A percentile compares a stretch with the other conserved stretches of the same genome.
phyloP scores from a whole-genome alignment of 352 stramenopile species.

The Globisporangium sylvaticum region DNA sequence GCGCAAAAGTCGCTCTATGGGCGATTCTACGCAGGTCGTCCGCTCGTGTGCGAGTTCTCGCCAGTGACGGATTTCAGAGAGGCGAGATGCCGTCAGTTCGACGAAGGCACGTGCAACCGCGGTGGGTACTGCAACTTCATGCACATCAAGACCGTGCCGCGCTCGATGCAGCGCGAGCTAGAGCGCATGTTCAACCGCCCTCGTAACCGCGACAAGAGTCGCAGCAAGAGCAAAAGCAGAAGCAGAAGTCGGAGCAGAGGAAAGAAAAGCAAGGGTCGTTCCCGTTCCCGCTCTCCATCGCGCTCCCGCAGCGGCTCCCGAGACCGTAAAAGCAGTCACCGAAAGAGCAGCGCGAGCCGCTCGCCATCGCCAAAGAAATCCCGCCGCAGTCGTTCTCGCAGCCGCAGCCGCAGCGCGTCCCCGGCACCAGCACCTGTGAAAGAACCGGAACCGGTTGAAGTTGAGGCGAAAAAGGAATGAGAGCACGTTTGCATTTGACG shows the following conservation, averaged over 20 bases:
- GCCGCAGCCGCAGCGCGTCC: constrained; percentile 37
- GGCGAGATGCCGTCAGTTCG: constrained; percentile 97
- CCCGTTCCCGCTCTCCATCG: constrained; percentile 29
- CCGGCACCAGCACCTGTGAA: background rate
- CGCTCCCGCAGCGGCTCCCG: constrained; percentile 44
- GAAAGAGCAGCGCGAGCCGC: constrained; percentile 36
- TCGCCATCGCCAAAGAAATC: constrained; percentile 44
- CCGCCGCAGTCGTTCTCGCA: constrained; percentile 52
- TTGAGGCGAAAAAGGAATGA: constrained; percentile 16
- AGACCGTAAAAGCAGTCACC: constrained; percentile 30
- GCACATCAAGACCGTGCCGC: constrained; percentile 93
- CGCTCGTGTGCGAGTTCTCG: constrained; percentile 97
- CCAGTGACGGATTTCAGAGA: constrained; percentile 98
- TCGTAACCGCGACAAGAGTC: constrained; percentile 32
- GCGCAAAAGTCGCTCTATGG: constrained; percentile 96
- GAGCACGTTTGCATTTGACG: background rate
- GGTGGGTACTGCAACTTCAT: constrained; percentile 99
- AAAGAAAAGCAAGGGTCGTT: constrained; percentile 27
- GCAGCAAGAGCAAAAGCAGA: constrained; percentile 42
- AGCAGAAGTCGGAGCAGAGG: constrained; percentile 45
- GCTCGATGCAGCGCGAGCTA: constrained; percentile 81
- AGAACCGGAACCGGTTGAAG: constrained; percentile 17
- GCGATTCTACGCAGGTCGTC: constrained; percentile 95
- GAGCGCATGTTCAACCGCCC: constrained; percentile 83
- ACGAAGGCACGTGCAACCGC: constrained; percentile 96